Conservation (phyloP, 2,329 filamentous ascomycete species). For the Pleoardoris graminearum region DNA sequence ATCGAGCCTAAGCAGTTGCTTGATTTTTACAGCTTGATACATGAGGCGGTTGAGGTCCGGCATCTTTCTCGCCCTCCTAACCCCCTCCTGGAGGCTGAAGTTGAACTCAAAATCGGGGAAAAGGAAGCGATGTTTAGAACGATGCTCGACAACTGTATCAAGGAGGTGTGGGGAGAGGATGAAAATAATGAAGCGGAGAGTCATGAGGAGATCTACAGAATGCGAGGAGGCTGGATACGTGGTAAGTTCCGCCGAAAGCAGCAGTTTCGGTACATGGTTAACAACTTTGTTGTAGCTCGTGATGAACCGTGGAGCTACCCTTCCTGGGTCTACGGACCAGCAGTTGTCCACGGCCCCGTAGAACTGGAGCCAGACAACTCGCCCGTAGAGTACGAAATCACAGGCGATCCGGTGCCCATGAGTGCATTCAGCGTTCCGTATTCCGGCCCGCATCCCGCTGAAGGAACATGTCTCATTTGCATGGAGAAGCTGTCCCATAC, state of each 20-base stretch:
- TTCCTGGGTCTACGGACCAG: not conserved
- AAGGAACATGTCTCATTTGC: slow-evolving; percentile 4
- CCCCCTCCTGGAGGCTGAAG: not conserved
- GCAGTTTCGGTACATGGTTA: not conserved
- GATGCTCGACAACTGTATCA: not conserved
- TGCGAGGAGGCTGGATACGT: not conserved
- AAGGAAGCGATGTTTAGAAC: not conserved
- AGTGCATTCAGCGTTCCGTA: not conserved
- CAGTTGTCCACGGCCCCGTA: not conserved
- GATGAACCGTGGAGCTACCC: not conserved
- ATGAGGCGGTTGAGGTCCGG: not conserved
- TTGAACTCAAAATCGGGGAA: not conserved
- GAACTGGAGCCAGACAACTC: not conserved
- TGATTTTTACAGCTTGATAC: not conserved
- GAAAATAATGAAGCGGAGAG: not conserved
- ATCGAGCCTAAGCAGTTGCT: slow-evolving; percentile 1
- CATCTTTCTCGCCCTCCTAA: not conserved
- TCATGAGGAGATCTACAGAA: not conserved
- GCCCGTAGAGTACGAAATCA: not conserved
- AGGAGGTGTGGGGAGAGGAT: not conserved
- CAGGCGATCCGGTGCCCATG: not conserved
- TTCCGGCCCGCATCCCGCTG: not conserved
- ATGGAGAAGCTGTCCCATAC: not conserved
- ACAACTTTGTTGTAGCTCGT: not conserved
- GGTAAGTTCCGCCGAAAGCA: not conserved